A percentile compares a stretch with the other conserved stretches of the same genome.
These are phyloP conservation scores for Xylaria bambusicola DNA, from an alignment of 495 filamentous ascomycete genomes.

Conservation along the genomic window DNA sequence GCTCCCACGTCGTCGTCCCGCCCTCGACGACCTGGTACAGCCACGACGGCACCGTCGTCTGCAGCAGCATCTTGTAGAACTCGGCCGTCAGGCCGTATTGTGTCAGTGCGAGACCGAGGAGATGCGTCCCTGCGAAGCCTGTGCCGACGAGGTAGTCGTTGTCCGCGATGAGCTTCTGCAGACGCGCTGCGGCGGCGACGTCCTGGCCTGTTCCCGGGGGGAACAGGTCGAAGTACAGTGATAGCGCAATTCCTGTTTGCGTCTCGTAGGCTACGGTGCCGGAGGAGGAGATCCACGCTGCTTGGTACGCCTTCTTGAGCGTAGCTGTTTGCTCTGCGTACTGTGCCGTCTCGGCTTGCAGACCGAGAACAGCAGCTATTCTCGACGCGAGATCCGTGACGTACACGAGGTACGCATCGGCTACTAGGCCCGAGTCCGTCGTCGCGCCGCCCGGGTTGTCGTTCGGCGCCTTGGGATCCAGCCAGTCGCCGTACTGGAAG, in stretches of 20 bases:
- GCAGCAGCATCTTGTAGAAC: constrained; percentile 37
- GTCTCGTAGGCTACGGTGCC: constrained; percentile 48
- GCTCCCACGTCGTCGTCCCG: constrained; percentile 58
- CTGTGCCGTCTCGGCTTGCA: constrained; percentile 27
- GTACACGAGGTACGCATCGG: constrained; percentile 55
- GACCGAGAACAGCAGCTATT: constrained; percentile 35
- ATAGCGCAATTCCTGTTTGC: constrained; percentile 49
- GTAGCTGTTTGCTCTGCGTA: constrained; percentile 31
- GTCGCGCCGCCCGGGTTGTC: constrained; percentile 41
- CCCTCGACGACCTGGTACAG: constrained; percentile 54
- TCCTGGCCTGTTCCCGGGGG: constrained; percentile 25
- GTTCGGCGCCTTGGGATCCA: constrained; percentile 52
- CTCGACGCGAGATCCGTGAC: constrained; percentile 40
- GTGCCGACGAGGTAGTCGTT: constrained; percentile 52
- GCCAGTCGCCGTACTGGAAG: constrained; percentile 56
- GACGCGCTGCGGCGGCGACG: constrained; percentile 32
- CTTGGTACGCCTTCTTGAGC: constrained; percentile 41
- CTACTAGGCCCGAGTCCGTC: constrained; percentile 45
- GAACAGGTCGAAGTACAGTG: constrained; percentile 49
- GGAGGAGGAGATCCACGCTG: constrained; percentile 42
- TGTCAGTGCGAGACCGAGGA: constrained; percentile 48
- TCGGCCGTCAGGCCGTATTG: constrained; percentile 33
- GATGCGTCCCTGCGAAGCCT: constrained; percentile 57
- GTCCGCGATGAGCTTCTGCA: constrained; percentile 40
- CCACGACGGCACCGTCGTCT: constrained; percentile 48